Base-by-base conservation (phyloP, 140 eudicot genomes). In the Ambrosia hybrid region DNA sequence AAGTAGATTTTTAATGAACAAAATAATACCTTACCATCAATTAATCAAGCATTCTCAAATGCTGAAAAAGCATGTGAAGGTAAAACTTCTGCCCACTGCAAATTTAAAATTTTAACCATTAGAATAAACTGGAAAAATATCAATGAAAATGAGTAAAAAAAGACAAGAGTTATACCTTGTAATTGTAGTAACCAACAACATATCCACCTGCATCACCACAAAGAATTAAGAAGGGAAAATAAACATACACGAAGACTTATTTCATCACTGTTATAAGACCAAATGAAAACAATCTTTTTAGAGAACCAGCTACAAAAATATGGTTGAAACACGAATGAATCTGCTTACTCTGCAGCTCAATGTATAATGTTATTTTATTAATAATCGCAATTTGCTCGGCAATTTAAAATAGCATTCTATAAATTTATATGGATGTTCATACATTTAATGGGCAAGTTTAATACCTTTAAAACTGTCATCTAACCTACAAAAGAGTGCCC, bases 131-230 rank as follows among this genome's bases (percentile, higher is more conserved):
- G 34, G 34, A 30, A 30, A 30, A 30, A 30, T 21, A 66, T 46
- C 9, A 4, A 55, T 12, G 13, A 53, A 33, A 62, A 67, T 1
- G 26, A 48, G 56, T 17, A 3, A 92, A 46, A 26, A 41, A 74
- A 12, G 12, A 30, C 17, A 65, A 13, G 11, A 68, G 17, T 13
- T 64, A 13, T 76, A 92, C 98, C 98, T 89, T 89, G 82, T 92
- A 92, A 76, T 96, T 87, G 79, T 92, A 92, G 79, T 92, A 92
- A 68, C 98, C 95, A 51, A 96, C 98, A 30, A 95, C 96, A 85
- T 89, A 92, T 77, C 91, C 95, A 70, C 96, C 98, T 85, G 67
- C 51, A 63, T 59, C 38, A 61, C 10, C 6, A 9, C 46, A 61
- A 36, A 36, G 2, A 61, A 13, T 30, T 11, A 33, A 59, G 46